Evolutionary conservation across 2,329 filamentous ascomycete species (phyloP).

Genomic region (Penicillium sp.): DNA sequence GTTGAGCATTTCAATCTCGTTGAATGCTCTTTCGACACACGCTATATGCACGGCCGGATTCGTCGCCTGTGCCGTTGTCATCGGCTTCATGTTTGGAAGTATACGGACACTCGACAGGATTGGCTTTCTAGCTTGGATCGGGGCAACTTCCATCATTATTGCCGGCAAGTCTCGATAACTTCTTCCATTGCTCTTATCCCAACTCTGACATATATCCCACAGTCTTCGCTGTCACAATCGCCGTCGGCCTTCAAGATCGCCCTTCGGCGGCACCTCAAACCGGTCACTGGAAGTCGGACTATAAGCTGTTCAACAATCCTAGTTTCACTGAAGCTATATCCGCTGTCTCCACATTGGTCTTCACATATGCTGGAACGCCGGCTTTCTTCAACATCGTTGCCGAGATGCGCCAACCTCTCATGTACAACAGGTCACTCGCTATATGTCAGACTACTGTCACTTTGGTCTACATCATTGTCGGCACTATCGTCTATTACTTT

Average conservation of each 20-base stretch:
- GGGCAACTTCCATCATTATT: constrained; percentile 15
- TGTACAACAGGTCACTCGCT: constrained; percentile 32
- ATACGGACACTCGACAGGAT: constrained; percentile 38
- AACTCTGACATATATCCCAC: neutral
- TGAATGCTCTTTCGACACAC: constrained; percentile 43
- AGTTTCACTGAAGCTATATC: constrained; percentile 25
- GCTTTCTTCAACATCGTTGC: constrained; percentile 36
- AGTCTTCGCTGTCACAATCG: constrained; percentile 28
- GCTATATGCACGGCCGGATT: constrained; percentile 30
- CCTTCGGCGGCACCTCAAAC: constrained; percentile 33
- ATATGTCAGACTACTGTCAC: constrained; percentile 34
- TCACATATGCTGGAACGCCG: constrained; percentile 23
- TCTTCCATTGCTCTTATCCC: constrained; percentile 13
- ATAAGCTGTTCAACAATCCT: constrained; percentile 22
- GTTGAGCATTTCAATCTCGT: constrained; percentile 41
- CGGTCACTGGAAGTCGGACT: constrained; percentile 31
- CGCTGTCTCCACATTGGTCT: constrained; percentile 23
- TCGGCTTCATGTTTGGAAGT: constrained; percentile 27
- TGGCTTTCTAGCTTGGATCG: constrained; percentile 37
- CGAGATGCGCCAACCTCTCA: constrained; percentile 36
- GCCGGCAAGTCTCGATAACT: constrained; percentile 13
- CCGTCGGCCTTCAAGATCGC: constrained; percentile 35
- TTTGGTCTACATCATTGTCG: constrained; percentile 34
- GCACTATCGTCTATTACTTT: constrained; percentile 46
- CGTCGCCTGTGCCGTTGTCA: constrained; percentile 21